Base-by-base conservation (phyloP, 2,329 filamentous ascomycete species). In the Neopestalotiopsis rosae region DNA sequence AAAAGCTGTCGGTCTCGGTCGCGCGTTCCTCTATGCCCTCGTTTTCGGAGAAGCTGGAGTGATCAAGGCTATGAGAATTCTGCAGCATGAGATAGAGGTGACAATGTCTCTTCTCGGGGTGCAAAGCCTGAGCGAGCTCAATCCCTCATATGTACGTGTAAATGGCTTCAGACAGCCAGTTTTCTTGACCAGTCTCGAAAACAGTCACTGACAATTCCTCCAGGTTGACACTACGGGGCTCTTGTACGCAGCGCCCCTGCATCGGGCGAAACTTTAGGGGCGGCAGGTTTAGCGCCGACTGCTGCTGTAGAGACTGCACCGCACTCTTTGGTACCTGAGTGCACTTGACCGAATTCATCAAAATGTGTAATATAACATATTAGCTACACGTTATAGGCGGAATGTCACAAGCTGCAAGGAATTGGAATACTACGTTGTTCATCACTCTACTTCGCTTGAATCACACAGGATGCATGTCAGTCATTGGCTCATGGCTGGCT, bases 21-120 rank as follows among this genome's bases (percentile, higher is more conserved):
- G 85, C 13, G 79, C 83, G 1, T 82, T 83, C 66, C 81, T 87
- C 76, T 86, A 81, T 75, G 79, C 72, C 12, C 70, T 80, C 32
- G 83, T 65, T 12, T 65, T 65, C 38, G 62, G 62, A 2, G 38
- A 65, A 20, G 62, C 34, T n/a, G 62, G 62, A 2, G 62, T 65
- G 5, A 32, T 9, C 38, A 49, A 45, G 38, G 40, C 40, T 4
- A 24, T 65, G 6, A 7, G 34, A 4, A 65, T 65, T 12, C 40
- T 65, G 6, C 30, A 65, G 38, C 40, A 45, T 7, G 62, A 65
- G 13, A 28, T 65, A 3, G 62, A 45, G 24, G 40, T 38, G n/a
- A 49, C 34, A n/a, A 65, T 65, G 40, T 17, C 34, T 13, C 20
- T 45, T 10, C 62, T 65, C 5, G 62, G 62, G 20, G 61, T 63